phyloP scores from a whole-genome alignment of 768 basidiomycete genomes.

The Favolaschia claudopus region DNA sequence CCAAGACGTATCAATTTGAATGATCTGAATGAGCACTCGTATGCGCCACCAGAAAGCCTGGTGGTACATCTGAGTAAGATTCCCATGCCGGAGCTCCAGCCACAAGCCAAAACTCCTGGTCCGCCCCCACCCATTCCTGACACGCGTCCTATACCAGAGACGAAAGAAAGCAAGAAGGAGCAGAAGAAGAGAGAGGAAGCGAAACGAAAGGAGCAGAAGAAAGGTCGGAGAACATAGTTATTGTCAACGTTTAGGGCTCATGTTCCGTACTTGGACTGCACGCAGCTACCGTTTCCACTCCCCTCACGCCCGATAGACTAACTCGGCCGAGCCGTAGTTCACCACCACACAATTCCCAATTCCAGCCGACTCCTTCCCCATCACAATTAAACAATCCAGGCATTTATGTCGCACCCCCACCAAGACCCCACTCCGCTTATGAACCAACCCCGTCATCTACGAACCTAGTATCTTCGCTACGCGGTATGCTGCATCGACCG shows the following conservation, averaged over 20 bases:
- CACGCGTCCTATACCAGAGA: slow-evolving; percentile 34
- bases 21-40: slow-evolving; percentile 56
- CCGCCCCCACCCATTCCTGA: not conserved
- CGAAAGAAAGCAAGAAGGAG: slow-evolving; percentile 35
- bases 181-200: slow-evolving; percentile 48
- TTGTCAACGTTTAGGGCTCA: slow-evolving; percentile 31
- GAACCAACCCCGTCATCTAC: slow-evolving; percentile 6
- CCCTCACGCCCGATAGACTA: slow-evolving; percentile 28
- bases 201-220: slow-evolving; percentile 38
- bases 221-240: slow-evolving; percentile 46
- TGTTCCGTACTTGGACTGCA: slow-evolving; percentile 1
- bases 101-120: slow-evolving; percentile 51
- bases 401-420: slow-evolving; percentile 47
- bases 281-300: slow-evolving; percentile 8
- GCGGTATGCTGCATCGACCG: slow-evolving; percentile 26
- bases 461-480: slow-evolving; percentile 20
- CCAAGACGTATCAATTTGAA: slow-evolving; percentile 76
- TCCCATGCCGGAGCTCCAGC: slow-evolving; percentile 83
- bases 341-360: slow-evolving; percentile 42
- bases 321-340: slow-evolving; percentile 28
- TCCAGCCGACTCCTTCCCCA: slow-evolving; percentile 50
- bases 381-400: slow-evolving; percentile 49
- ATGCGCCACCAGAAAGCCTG: slow-evolving; percentile 73
- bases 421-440: slow-evolving; percentile 22
- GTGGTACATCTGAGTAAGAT: slow-evolving; percentile 86